phyloP scores from a whole-genome alignment of 345 rosid genomes.

The Populus alba region DNA sequence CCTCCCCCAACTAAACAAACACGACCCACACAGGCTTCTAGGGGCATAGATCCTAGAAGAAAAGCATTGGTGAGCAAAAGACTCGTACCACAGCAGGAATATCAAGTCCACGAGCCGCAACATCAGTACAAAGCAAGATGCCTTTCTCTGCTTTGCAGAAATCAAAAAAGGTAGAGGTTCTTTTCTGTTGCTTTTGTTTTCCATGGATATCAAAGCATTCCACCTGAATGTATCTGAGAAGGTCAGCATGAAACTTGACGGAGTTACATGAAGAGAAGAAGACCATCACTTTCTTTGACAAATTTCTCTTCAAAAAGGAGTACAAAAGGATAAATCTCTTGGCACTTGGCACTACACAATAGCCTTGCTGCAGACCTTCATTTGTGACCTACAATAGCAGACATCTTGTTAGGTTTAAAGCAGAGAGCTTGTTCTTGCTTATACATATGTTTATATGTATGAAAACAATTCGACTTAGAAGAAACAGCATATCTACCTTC shows the following conservation, averaged over 20 bases:
- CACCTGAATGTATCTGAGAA: conserved; percentile 71
- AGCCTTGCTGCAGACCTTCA: conserved; percentile 94
- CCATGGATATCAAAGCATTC: conserved; percentile 89
- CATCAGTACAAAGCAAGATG: conserved; percentile 93
- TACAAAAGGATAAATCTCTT: conserved; percentile 81
- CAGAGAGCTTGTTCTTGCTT: not conserved
- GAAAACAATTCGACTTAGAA: not conserved
- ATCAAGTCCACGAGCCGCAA: conserved; percentile 99
- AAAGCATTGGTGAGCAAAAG: not conserved
- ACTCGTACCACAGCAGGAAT: conserved; percentile 84
- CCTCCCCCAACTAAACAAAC: no score
- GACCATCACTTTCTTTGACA: conserved; percentile 91
- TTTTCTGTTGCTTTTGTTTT: conserved; percentile 85
- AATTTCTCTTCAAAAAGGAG: conserved; percentile 86
- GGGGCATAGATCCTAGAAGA: not conserved
- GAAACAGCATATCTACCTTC: conserved; percentile 47
- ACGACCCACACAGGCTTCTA: not conserved
- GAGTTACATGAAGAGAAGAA: conserved; percentile 99
- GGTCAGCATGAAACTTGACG: conserved; percentile 80
- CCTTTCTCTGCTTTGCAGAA: conserved; percentile 92
- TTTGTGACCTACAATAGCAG: conserved; percentile 70
- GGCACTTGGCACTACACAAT: conserved; percentile 79
- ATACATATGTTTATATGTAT: not conserved
- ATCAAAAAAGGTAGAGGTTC: conserved; percentile 88
- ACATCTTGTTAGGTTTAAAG: conserved; percentile 11